Evolutionary conservation across 768 basidiomycete genomes (phyloP).

Genomic region (Mycena indigotica): DNA sequence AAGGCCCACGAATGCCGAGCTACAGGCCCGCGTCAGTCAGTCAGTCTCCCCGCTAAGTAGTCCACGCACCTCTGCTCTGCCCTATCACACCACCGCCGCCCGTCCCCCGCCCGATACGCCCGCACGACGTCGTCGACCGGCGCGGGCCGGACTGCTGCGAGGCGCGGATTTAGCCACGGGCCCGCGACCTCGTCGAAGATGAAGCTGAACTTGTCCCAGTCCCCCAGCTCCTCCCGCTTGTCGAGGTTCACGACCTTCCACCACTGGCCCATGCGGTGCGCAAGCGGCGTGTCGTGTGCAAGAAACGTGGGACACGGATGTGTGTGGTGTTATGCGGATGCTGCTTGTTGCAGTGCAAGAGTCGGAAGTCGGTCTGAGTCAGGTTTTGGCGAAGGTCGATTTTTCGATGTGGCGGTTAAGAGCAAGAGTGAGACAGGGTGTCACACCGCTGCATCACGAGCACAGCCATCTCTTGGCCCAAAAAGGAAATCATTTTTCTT

Average conservation of each 20-base stretch:
- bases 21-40: not conserved
- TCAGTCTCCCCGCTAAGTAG: not conserved
- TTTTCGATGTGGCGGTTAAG: no score
- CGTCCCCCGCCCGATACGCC: not conserved
- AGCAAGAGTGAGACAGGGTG: no score
- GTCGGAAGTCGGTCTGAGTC: no score
- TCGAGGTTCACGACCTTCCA: conserved; percentile 17
- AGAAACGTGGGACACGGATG: no score
- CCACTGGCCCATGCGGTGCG: conserved; percentile 16
- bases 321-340: no score
- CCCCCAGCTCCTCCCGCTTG: not conserved
- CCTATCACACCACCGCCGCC: not conserved
- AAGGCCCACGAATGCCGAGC: conserved; percentile 2
- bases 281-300: no score
- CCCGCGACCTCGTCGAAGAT: not conserved
- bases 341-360: no score
- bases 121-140: conserved; percentile 1
- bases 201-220: conserved; percentile 14
- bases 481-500: no score
- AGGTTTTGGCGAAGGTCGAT: no score
- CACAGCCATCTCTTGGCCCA: no score
- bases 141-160: not conserved
- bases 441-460: no score
- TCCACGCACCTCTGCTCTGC: not conserved
- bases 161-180: not conserved